Evolutionary conservation across 2,329 filamentous ascomycete genomes (phyloP).

Genomic region (Cordyceps cicadae): DNA sequence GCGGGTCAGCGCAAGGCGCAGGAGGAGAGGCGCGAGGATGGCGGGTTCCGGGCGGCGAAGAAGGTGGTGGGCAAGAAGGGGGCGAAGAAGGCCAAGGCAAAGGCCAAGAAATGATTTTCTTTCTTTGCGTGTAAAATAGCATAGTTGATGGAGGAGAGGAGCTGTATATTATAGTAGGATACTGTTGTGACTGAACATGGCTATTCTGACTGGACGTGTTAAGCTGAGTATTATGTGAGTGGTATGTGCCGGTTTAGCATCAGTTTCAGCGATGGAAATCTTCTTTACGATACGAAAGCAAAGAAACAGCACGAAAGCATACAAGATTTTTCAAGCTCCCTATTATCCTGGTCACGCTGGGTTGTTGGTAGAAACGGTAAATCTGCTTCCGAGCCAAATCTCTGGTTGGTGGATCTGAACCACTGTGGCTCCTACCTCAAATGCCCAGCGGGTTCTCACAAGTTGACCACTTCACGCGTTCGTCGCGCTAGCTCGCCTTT

Average conservation of each 20-base stretch:
- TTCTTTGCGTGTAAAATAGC: not conserved
- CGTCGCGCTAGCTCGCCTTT: not conserved
- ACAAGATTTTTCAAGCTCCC: not conserved
- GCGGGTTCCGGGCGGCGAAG: conserved; percentile 18
- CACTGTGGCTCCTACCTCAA: no score
- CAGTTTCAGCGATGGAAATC: no score
- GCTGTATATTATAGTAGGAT: conserved; percentile 3
- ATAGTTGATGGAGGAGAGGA: not conserved
- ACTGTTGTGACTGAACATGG: not conserved
- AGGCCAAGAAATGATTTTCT: conserved; percentile 21
- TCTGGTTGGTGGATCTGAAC: not conserved
- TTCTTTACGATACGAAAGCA: no score
- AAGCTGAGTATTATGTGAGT: no score
- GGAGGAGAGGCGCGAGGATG: conserved; percentile 22
- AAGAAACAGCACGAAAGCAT: no score
- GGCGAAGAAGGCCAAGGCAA: conserved; percentile 25
- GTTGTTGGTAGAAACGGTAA: not conserved
- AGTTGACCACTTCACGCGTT: not conserved
- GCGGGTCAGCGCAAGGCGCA: conserved; percentile 33
- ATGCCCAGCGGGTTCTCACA: no score
- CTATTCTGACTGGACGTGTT: not conserved
- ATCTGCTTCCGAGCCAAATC: not conserved
- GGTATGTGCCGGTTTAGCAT: no score
- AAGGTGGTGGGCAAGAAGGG: conserved; percentile 28
- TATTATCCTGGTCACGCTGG: not conserved